Evolutionary conservation across 1,139 yeast species (phyloP).

Genomic region (Yamadazyma spencermartinsiae): DNA sequence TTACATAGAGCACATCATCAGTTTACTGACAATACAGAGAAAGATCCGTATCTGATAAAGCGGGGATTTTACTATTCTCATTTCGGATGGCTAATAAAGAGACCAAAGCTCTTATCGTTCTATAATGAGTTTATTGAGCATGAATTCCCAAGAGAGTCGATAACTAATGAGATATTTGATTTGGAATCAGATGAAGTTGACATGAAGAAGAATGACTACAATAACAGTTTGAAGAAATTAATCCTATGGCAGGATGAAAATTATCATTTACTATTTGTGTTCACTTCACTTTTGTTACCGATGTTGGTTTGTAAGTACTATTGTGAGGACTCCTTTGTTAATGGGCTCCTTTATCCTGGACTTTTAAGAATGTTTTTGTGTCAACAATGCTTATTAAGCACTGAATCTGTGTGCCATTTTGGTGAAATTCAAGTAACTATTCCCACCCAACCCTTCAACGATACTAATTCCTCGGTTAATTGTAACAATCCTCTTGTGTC

Average conservation of each 20-base stretch:
- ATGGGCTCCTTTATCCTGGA: conserved; percentile 65
- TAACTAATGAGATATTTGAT: conserved; percentile 14
- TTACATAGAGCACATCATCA: conserved; percentile 72
- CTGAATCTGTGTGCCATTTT: conserved; percentile 63
- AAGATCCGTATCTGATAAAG: conserved; percentile 65
- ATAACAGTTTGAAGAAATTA: conserved; percentile 23
- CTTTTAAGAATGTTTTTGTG: conserved; percentile 54
- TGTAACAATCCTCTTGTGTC: conserved; percentile 53
- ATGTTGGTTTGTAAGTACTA: conserved; percentile 38
- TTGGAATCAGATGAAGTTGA: conserved; percentile 28
- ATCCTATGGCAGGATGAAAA: conserved; percentile 60
- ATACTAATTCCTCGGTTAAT: conserved; percentile 53
- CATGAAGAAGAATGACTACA: conserved; percentile 19
- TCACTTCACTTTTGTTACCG: conserved; percentile 54
- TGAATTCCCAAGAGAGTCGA: conserved; percentile 28
- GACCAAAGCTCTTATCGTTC: conserved; percentile 44
- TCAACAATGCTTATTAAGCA: conserved; percentile 57
- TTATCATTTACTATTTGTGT: conserved; percentile 43
- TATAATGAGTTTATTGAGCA: conserved; percentile 39
- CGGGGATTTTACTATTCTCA: conserved; percentile 62
- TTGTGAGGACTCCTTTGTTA: conserved; percentile 44
- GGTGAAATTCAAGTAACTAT: conserved; percentile 41
- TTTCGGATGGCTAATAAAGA: conserved; percentile 62
- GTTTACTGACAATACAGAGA: conserved; percentile 61
- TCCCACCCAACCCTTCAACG: conserved; percentile 62